phyloP scores from a whole-genome alignment of 352 stramenopile species.

The Globisporangium okanoganense region DNA sequence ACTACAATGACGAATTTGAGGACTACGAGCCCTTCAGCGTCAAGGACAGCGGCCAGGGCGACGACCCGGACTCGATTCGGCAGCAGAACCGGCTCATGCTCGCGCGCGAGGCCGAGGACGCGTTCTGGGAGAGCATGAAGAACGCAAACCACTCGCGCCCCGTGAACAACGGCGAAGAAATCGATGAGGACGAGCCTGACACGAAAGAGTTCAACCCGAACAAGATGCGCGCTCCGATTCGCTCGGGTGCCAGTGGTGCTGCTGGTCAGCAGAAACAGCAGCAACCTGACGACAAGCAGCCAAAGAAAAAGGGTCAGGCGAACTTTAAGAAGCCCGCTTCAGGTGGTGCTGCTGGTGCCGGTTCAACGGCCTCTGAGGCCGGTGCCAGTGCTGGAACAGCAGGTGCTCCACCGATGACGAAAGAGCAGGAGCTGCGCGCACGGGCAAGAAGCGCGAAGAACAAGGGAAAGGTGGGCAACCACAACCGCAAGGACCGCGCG shows the following conservation, averaged over 20 bases:
- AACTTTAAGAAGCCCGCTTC: neutral
- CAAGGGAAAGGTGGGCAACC: conserved; percentile 79
- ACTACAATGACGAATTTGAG: conserved; percentile 86
- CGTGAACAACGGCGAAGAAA: conserved; percentile 12
- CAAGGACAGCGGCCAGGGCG: conserved; percentile 32
- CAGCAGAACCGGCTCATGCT: conserved; percentile 51
- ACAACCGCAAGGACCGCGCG: conserved; percentile 79
- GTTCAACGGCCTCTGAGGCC: neutral
- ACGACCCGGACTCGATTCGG: conserved; percentile 51
- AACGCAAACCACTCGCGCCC: conserved; percentile 40
- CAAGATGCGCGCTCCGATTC: neutral
- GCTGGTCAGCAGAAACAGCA: conserved; percentile 12
- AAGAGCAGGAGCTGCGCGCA: conserved; percentile 39
- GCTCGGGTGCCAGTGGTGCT: neutral
- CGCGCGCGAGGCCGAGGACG: conserved; percentile 52
- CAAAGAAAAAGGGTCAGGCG: conserved; percentile 3
- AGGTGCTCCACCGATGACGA: conserved; percentile 11
- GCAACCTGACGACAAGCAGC: conserved; percentile 15
- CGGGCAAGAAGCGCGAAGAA: conserved; percentile 59
- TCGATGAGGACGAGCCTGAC: conserved; percentile 23
- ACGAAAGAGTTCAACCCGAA: conserved; percentile 21
- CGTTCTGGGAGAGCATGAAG: conserved; percentile 69
- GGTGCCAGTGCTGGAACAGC: neutral
- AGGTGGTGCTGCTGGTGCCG: neutral
- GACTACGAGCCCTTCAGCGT: conserved; percentile 71